These are phyloP conservation scores for Claviceps sp. DNA, from an alignment of 2,329 filamentous ascomycete genomes.

Conservation along the genomic window DNA sequence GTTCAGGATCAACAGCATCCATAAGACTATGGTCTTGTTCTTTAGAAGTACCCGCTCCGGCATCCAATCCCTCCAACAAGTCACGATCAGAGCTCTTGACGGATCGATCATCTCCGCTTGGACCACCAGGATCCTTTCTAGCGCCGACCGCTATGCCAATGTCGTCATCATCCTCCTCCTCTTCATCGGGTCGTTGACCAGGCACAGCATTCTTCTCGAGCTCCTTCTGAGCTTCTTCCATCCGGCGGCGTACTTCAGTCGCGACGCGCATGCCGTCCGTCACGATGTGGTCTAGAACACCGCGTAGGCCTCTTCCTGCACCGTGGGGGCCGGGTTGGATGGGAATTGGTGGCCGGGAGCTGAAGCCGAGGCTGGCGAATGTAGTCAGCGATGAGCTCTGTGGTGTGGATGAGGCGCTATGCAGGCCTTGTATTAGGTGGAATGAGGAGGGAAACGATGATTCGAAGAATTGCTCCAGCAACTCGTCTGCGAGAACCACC, in stretches of 20 bases:
- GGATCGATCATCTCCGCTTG: constrained; percentile 43
- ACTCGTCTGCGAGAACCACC: constrained; percentile 92
- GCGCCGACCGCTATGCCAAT: constrained; percentile 29
- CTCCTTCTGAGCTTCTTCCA: constrained; percentile 92
- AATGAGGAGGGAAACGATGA: constrained; percentile 89
- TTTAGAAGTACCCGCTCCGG: constrained; percentile 42
- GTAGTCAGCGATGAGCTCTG: constrained; percentile 61
- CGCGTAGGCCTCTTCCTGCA: constrained; percentile 64
- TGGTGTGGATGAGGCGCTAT: constrained; percentile 16
- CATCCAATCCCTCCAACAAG: constrained; percentile 61
- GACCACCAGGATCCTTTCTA: constrained; percentile 19
- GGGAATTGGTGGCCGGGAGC: constrained; percentile 25
- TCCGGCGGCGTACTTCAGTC: constrained; percentile 76
- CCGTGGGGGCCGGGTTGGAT: constrained; percentile 25
- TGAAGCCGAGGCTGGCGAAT: constrained; percentile 60
- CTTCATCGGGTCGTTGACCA: constrained; percentile 51
- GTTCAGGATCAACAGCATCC: constrained; percentile 18
- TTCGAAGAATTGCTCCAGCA: constrained; percentile 95
- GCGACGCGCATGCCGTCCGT: constrained; percentile 95
- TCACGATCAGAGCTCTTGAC: constrained; percentile 57
- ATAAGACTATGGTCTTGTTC: constrained; percentile 20
- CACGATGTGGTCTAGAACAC: constrained; percentile 93
- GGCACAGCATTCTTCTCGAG: constrained; percentile 70
- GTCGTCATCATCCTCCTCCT: constrained; percentile 54
- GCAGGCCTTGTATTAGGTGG: constrained; percentile 60